These are phyloP conservation scores for Sporisorium reilianum DNA, from an alignment of 1,284 basidiomycete genomes.

Conservation along the genomic window DNA sequence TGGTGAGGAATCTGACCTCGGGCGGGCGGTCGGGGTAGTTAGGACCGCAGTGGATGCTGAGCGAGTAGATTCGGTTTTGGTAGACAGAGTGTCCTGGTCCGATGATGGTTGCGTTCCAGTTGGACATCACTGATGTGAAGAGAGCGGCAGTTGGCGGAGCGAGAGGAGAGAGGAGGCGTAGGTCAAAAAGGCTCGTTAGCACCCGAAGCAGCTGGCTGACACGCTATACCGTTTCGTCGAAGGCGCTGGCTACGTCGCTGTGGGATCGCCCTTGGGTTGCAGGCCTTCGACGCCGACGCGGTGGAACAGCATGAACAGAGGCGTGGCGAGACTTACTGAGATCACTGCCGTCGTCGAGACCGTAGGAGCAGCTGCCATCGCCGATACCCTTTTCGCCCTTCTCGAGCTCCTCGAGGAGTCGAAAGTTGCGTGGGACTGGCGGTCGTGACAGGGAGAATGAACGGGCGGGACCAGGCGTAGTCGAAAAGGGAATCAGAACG, in stretches of 20 bases:
- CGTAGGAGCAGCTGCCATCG: constrained; percentile 96
- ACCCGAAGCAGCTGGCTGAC: not conserved
- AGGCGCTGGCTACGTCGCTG: not conserved
- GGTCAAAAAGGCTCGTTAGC: not conserved
- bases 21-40: constrained; percentile 86
- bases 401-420: constrained; percentile 89
- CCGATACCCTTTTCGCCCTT: constrained; percentile 99
- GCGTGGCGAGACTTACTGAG: constrained; percentile 54
- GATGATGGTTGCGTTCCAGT: constrained; percentile 99
- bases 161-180: not conserved
- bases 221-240: not conserved
- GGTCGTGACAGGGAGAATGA: not conserved
- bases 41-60: constrained; percentile 88
- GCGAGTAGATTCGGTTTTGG: constrained; percentile 97
- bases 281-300: not conserved
- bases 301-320: not conserved
- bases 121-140: constrained; percentile 77
- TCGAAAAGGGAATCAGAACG: not conserved
- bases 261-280: not conserved
- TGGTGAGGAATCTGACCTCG: constrained; percentile 84
- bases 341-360: constrained; percentile 71
- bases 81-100: constrained; percentile 93
- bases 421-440: constrained; percentile 93
- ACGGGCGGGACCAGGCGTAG: too few relatives aligned
- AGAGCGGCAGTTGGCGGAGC: not conserved